Conservation (phyloP, 75 land plant species). For the Chamaecyparis obtusa region DNA sequence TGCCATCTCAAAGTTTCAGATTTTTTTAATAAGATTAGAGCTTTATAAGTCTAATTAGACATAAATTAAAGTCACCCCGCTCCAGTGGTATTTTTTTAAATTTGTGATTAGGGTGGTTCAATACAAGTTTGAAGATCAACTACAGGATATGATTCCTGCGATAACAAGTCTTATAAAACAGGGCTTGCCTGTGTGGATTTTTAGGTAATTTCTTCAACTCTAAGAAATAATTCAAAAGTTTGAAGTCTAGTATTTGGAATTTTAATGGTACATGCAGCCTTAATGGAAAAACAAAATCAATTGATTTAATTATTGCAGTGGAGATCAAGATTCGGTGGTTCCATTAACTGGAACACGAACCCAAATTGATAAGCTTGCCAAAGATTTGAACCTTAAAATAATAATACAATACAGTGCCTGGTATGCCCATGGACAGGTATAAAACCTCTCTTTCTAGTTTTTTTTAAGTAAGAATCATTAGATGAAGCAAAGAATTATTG, state of each 20-base stretch:
- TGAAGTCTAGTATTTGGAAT: not conserved
- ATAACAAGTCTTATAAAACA: conserved; percentile 8
- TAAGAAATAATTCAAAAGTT: not conserved
- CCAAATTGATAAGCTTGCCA: conserved; percentile 17
- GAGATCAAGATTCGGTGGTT: conserved; percentile 43
- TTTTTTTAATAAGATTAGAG: too few species aligned
- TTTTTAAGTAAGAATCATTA: not conserved
- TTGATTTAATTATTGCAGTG: conserved; percentile 15
- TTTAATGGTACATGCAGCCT: not conserved
- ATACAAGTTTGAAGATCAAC: conserved; percentile 18
- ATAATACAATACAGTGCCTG: conserved; percentile 23
- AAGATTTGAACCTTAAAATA: conserved; percentile 12
- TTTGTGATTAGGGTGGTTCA: conserved; percentile 12
- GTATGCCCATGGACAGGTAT: conserved; percentile 28
- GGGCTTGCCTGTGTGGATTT: conserved; percentile 26
- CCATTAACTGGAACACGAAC: conserved; percentile 41
- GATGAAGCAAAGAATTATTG: not conserved
- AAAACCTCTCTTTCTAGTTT: too few species aligned
- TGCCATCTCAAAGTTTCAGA: too few species aligned
- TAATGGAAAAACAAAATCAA: not conserved
- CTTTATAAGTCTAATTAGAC: too few species aligned
- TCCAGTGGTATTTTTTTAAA: not conserved
- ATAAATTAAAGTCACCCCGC: too few species aligned
- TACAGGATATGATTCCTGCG: conserved; percentile 17
- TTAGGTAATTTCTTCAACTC: conserved; percentile 13